Evolutionary conservation across 805 yeast species (phyloP).

Genomic region (Hanseniaspora hatyaiensis): DNA sequence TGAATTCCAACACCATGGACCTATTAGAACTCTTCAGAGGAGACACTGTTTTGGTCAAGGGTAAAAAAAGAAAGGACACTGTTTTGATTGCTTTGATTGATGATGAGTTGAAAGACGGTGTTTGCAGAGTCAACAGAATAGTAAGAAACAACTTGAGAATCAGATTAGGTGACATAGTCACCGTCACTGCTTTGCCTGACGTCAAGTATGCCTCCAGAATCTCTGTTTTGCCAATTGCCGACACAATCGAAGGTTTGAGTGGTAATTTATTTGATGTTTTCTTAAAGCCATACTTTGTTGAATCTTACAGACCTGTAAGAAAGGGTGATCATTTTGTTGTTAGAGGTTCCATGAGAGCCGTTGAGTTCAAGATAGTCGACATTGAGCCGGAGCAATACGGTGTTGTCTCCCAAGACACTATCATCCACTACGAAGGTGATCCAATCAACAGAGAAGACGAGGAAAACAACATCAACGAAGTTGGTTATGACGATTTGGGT

Average conservation of each 20-base stretch:
- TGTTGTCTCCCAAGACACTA: conserved; percentile 95
- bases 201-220: conserved; percentile 93
- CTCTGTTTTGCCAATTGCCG: conserved; percentile 92
- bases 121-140: conserved; percentile 86
- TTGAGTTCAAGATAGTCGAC: conserved; percentile 95
- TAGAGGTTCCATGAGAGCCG: conserved; percentile 99
- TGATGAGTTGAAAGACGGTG: conserved; percentile 93
- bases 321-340: conserved; percentile 94
- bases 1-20: conserved; percentile 93
- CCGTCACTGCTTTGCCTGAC: conserved; percentile 93
- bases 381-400: conserved; percentile 96
- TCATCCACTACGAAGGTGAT: conserved; percentile 97
- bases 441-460: conserved; percentile 97
- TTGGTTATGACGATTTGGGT: conserved; percentile 97
- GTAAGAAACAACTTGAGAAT: conserved; percentile 91
- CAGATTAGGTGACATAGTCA: conserved; percentile 82
- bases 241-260: conserved; percentile 93
- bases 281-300: conserved; percentile 95
- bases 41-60: conserved; percentile 92
- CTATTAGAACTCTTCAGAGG: conserved; percentile 90
- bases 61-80: conserved; percentile 95
- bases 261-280: conserved; percentile 93
- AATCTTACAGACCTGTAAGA: conserved; percentile 96
- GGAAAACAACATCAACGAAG: conserved; percentile 90
- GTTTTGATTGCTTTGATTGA: conserved; percentile 91